Conservation (phyloP, 176 grass and related monocot genomes). For the Phoenix dactylifera region DNA sequence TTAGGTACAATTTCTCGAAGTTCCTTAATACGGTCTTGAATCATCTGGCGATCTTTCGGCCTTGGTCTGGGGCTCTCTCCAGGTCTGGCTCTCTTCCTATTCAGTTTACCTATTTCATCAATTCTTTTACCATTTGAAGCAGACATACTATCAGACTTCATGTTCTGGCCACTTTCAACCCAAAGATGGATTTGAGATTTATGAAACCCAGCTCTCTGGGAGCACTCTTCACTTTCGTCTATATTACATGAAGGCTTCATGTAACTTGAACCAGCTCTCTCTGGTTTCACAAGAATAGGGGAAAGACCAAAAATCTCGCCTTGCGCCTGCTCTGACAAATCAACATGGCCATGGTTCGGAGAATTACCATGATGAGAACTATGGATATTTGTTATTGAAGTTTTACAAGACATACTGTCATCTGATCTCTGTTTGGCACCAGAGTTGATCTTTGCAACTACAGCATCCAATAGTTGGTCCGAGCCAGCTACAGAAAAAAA, state of each 20-base stretch:
- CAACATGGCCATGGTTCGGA: not conserved
- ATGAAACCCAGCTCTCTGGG: slow-evolving; percentile 43
- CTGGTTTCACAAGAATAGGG: slow-evolving; percentile 34
- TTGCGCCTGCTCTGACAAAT: slow-evolving; percentile 26
- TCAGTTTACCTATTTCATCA: slow-evolving; percentile 43
- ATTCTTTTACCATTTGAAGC: slow-evolving; percentile 64
- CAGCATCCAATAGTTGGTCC: slow-evolving; percentile 73
- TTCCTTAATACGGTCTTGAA: slow-evolving; percentile 78
- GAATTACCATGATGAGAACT: slow-evolving; percentile 28
- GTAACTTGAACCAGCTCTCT: slow-evolving; percentile 33
- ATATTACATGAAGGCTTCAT: slow-evolving; percentile 37
- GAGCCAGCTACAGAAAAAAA: slow-evolving; percentile 42
- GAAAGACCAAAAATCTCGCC: slow-evolving; percentile 22
- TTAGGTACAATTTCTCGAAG: slow-evolving; percentile 73
- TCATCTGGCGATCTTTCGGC: slow-evolving; percentile 69
- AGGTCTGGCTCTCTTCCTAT: slow-evolving; percentile 55
- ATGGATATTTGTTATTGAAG: slow-evolving; percentile 38
- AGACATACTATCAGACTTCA: slow-evolving; percentile 52
- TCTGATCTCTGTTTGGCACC: slow-evolving; percentile 41
- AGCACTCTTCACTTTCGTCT: slow-evolving; percentile 31
- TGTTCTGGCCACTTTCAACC: slow-evolving; percentile 48
- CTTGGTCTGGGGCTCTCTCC: slow-evolving; percentile 58
- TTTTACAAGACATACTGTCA: slow-evolving; percentile 51
- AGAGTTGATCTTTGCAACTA: slow-evolving; percentile 57
- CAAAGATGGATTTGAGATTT: slow-evolving; percentile 67